These are phyloP conservation scores for Suillus ampliporus DNA, from an alignment of 768 basidiomycete species.

Conservation along the genomic window DNA sequence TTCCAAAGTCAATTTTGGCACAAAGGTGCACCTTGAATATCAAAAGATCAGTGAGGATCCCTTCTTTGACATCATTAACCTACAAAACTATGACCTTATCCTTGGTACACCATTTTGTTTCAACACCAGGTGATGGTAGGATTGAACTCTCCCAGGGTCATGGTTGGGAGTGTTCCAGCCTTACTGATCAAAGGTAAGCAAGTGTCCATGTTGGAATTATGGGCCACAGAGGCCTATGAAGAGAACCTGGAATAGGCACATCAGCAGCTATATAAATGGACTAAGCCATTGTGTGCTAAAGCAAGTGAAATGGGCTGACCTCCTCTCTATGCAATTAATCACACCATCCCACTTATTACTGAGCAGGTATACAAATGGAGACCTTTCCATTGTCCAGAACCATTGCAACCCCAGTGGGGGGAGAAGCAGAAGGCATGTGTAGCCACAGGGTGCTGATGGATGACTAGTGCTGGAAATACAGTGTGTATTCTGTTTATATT, in stretches of 20 bases:
- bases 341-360: conserved; percentile 44
- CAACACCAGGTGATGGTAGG: conserved; percentile 11
- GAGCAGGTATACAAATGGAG: conserved; percentile 8
- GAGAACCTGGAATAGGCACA: not conserved
- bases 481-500: conserved; percentile 10
- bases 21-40: conserved; percentile 17
- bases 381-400: not conserved
- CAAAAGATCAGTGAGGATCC: conserved; percentile 18
- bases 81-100: too few species aligned
- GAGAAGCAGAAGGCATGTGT: conserved; percentile 26
- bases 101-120: too few species aligned
- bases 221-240: not conserved
- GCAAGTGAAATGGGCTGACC: conserved; percentile 31
- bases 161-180: conserved; percentile 15
- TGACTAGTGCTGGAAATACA: conserved; percentile 16
- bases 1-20: conserved; percentile 29
- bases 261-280: not conserved
- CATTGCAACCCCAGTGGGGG: conserved; percentile 8
- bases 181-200: not conserved
- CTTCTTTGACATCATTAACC: conserved; percentile 39
- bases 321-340: conserved; percentile 46
- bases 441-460: conserved; percentile 42
- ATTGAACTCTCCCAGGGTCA: conserved; percentile 29
- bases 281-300: not conserved
- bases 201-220: not conserved